phyloP scores from a whole-genome alignment of 1,284 basidiomycete genomes.

The Porodaedalea pini region DNA sequence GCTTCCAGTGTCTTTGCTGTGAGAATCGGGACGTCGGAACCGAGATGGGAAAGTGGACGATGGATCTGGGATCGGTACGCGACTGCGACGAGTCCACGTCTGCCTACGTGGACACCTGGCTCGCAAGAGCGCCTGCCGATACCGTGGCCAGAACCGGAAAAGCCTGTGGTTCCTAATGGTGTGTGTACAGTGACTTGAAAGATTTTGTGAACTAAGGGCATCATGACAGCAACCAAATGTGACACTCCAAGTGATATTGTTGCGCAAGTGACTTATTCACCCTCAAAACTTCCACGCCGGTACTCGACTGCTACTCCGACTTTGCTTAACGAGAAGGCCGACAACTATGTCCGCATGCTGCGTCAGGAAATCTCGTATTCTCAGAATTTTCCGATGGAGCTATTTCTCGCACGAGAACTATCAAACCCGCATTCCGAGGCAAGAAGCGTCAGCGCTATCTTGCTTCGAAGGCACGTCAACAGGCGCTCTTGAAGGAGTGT shows the following conservation, averaged over 20 bases:
- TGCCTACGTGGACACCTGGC: conserved; percentile 44
- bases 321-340: conserved; percentile 33
- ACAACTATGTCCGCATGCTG: conserved; percentile 55
- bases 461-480: conserved; percentile 44
- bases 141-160: conserved; percentile 61
- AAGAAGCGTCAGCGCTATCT: conserved; percentile 77
- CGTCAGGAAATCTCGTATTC: conserved; percentile 42
- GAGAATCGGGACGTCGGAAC: conserved; percentile 57
- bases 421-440: conserved; percentile 76
- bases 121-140: conserved; percentile 41
- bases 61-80: conserved; percentile 69
- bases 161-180: conserved; percentile 46
- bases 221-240: conserved; percentile 11
- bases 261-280: conserved; percentile 17
- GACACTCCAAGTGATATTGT: conserved; percentile 13
- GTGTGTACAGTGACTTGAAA: conserved; percentile 24
- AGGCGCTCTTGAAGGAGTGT: conserved; percentile 49
- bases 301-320: not conserved
- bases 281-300: conserved; percentile 1
- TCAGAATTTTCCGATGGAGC: conserved; percentile 55
- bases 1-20: conserved; percentile 65
- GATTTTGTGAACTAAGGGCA: not conserved
- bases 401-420: conserved; percentile 62
- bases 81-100: conserved; percentile 53
- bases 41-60: conserved; percentile 52